phyloP scores from a whole-genome alignment of 78 protist genomes.

The Thecamonas trahens region DNA sequence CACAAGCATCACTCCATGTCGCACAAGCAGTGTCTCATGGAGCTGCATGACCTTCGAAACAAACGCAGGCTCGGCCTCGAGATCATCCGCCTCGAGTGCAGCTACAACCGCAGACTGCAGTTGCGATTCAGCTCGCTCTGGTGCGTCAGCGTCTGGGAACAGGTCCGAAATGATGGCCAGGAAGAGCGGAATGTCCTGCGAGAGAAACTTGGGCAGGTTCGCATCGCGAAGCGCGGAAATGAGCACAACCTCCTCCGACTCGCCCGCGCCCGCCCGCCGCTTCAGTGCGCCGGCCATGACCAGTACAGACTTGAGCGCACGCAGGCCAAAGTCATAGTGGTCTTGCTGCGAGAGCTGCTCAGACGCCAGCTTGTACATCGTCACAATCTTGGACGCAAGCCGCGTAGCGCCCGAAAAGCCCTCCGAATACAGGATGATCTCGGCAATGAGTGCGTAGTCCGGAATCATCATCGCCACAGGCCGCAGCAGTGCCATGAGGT shows the following conservation, averaged over 20 bases:
- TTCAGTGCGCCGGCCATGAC: slow-evolving; percentile 57
- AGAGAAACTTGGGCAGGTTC: slow-evolving; percentile 65
- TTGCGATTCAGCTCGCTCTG: slow-evolving; percentile 34
- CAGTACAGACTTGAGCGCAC: slow-evolving; percentile 82
- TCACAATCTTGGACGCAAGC: slow-evolving; percentile 62
- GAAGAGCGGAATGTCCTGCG: slow-evolving; percentile 69
- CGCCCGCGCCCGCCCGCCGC: slow-evolving; percentile 21
- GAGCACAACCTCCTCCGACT: slow-evolving; percentile 49
- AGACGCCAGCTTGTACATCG: slow-evolving; percentile 48
- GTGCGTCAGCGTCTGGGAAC: slow-evolving; percentile 60
- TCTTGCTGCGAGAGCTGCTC: slow-evolving; percentile 80
- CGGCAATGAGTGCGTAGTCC: slow-evolving; percentile 73
- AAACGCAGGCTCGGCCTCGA: slow-evolving; percentile 47
- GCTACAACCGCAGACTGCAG: slow-evolving; percentile 3
- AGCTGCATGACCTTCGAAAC: slow-evolving; percentile 43
- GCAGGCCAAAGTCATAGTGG: slow-evolving; percentile 89
- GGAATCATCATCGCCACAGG: slow-evolving; percentile 85
- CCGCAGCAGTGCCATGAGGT: slow-evolving; percentile 78
- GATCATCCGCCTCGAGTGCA: background rate
- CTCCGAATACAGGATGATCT: slow-evolving; percentile 71
- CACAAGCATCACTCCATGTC: slow-evolving; percentile 85
- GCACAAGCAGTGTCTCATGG: slow-evolving; percentile 62
- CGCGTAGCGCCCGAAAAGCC: slow-evolving; percentile 62
- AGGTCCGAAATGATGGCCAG: slow-evolving; percentile 66
- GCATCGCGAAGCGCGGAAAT: slow-evolving; percentile 55